Evolutionary conservation across 208 protist species (phyloP).

Genomic region (Chromosphaera perkinsii): DNA sequence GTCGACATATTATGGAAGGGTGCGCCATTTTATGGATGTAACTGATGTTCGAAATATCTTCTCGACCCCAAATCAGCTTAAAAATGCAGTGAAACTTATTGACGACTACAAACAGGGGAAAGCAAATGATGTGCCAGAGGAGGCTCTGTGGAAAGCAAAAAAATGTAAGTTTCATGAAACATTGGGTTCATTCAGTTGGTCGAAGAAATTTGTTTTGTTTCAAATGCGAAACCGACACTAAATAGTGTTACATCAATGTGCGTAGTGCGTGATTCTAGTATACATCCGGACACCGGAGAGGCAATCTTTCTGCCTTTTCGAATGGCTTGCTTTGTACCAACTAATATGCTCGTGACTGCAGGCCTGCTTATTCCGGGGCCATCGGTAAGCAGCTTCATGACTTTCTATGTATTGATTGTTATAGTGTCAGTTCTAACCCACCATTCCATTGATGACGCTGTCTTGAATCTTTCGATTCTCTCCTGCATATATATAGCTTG

Average conservation of each 20-base stretch:
- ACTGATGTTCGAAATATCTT: constrained; percentile 13
- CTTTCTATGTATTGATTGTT: not conserved
- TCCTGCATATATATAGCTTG: too few relatives aligned
- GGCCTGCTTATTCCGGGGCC: constrained; percentile 12
- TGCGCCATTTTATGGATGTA: constrained; percentile 15
- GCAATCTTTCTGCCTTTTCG: constrained; percentile 18
- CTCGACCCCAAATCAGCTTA: not conserved
- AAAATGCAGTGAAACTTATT: not conserved
- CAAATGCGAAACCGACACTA: too few relatives aligned
- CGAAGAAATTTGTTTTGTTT: too few relatives aligned
- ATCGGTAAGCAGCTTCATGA: not conserved
- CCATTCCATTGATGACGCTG: not conserved
- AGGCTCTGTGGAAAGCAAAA: constrained; percentile 17
- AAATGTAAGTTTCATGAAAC: too few relatives aligned
- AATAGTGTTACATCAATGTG: too few relatives aligned
- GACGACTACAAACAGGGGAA: constrained; percentile 6
- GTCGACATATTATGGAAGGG: constrained; percentile 12
- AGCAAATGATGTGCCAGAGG: not conserved
- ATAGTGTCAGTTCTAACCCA: not conserved
- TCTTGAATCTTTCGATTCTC: too few relatives aligned
- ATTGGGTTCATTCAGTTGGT: too few relatives aligned
- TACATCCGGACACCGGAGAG: constrained; percentile 20
- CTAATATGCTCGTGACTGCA: constrained; percentile 11
- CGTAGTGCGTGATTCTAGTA: too few relatives aligned
- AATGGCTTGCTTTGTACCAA: constrained; percentile 21